Conservation (phyloP, 768 basidiomycete species). For the Mycena chlorophos region DNA sequence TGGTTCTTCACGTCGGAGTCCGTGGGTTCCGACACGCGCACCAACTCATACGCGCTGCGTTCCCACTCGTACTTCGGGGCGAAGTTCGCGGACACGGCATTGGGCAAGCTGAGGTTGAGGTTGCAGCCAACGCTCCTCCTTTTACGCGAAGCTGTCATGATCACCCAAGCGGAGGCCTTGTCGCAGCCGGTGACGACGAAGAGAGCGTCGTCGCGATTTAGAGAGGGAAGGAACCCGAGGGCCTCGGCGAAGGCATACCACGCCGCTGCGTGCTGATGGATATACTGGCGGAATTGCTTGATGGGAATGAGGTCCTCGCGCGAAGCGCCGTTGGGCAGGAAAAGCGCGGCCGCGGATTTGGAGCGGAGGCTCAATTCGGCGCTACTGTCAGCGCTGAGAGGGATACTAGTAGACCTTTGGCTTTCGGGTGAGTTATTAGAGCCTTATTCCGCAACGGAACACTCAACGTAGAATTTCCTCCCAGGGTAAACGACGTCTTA, state of each 20-base stretch:
- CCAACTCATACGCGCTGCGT: background rate
- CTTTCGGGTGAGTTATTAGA: no score
- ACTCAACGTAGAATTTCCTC: background rate
- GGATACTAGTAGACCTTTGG: background rate
- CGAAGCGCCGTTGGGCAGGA: background rate
- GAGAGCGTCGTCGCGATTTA: background rate
- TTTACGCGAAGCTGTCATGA: background rate
- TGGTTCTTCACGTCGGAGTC: background rate
- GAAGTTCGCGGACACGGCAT: background rate
- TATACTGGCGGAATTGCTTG: background rate
- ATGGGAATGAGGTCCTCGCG: background rate
- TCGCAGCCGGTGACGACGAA: background rate
- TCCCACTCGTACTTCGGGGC: background rate
- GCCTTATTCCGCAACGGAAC: background rate
- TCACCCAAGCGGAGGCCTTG: background rate
- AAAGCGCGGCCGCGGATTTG: background rate
- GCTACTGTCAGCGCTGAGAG: background rate
- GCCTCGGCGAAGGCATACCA: background rate
- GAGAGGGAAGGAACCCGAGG: background rate
- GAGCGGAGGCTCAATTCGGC: background rate
- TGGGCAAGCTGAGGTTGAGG: background rate
- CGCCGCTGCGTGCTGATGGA: background rate
- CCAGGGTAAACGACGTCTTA: background rate
- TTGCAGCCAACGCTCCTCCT: background rate
- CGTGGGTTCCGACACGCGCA: background rate